Percentiles rank a stretch among this genome's conserved stretches.
These are phyloP conservation scores for Inga leiocalycina DNA, from an alignment of 306 rosid genomes.

Conservation along the genomic window DNA sequence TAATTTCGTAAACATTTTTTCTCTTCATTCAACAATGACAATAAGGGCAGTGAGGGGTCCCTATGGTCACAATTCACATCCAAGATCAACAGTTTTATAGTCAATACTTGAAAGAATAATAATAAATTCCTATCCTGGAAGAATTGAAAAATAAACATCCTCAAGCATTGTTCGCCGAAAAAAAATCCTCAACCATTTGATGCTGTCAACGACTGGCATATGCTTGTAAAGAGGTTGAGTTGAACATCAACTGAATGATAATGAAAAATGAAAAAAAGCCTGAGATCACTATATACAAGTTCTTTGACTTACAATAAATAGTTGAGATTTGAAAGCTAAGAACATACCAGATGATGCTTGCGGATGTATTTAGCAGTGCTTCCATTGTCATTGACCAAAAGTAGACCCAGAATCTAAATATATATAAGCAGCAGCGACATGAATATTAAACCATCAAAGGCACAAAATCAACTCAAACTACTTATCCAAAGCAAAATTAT, in stretches of 20 bases:
- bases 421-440: slow-evolving; percentile 38
- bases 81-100: slow-evolving; percentile 14
- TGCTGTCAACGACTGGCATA: slow-evolving; percentile 22
- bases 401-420: slow-evolving; percentile 88
- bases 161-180: not conserved
- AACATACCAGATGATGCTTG: slow-evolving; percentile 93
- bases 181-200: not conserved
- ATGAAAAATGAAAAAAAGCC: slow-evolving; percentile 23
- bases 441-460: slow-evolving; percentile 35
- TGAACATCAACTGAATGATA: slow-evolving; percentile 34
- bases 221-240: slow-evolving; percentile 15
- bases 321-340: slow-evolving; percentile 26
- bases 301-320: slow-evolving; percentile 11
- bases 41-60: slow-evolving; percentile 18
- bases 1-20: slow-evolving; percentile 15
- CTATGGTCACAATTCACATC: slow-evolving; percentile 26
- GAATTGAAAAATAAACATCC: slow-evolving; percentile 18
- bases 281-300: not conserved
- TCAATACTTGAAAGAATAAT: slow-evolving; percentile 16
- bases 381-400: slow-evolving; percentile 96
- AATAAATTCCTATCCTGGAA: slow-evolving; percentile 17
- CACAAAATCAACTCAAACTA: slow-evolving; percentile 36
- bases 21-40: slow-evolving; percentile 25
- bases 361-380: slow-evolving; percentile 95
- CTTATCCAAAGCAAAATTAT: slow-evolving; percentile 19